Conservation (phyloP, 129 eudicot genomes). For the Lactuca sativa region DNA sequence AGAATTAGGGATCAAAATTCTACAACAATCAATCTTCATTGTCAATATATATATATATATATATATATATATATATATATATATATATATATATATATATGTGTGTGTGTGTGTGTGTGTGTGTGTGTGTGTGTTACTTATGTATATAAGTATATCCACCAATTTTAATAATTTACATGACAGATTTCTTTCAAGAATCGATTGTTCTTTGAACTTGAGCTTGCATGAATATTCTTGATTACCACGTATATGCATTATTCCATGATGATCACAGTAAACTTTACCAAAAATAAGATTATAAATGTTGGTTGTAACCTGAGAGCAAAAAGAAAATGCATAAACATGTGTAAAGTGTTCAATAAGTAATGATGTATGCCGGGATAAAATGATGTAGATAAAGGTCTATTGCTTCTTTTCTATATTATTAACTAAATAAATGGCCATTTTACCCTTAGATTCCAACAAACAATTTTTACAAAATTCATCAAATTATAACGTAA, state of each 20-base stretch:
- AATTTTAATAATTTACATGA: too few species aligned
- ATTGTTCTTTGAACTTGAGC: constrained; percentile 82
- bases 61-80: too few species aligned
- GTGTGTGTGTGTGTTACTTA: too few species aligned
- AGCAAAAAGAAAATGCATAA: too few species aligned
- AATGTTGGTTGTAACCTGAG: constrained; percentile 73
- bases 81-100: too few species aligned
- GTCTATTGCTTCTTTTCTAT: too few species aligned
- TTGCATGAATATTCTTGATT: constrained; percentile 76
- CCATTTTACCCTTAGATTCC: neutral
- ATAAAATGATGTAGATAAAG: too few species aligned
- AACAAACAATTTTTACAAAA: constrained; percentile 34
- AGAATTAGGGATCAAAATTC: neutral
- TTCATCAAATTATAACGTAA: constrained; percentile 85
- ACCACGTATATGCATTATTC: constrained; percentile 73
- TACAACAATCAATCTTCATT: neutral
- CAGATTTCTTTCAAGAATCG: constrained; percentile 79
- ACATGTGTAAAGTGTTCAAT: too few species aligned
- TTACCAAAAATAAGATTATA: constrained; percentile 85
- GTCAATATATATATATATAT: too few species aligned
- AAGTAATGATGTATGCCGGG: too few species aligned
- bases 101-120: too few species aligned
- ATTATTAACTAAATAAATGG: neutral
- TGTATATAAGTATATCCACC: too few species aligned
- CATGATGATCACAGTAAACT: constrained; percentile 87